Conservation (phyloP, 768 basidiomycete species). For the Tricholomella constricta region DNA sequence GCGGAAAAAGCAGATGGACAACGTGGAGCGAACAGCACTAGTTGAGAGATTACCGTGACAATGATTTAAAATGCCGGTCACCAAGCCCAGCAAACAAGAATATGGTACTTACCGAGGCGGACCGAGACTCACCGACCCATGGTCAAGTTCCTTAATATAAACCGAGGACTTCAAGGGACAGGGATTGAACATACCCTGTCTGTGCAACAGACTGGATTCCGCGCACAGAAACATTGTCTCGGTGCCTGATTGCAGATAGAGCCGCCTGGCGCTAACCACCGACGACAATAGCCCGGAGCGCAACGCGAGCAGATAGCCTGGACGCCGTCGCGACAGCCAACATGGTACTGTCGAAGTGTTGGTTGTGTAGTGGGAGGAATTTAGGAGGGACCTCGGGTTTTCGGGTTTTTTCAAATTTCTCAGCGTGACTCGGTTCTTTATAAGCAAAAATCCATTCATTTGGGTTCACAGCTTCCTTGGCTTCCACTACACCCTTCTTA, state of each 20-base stretch:
- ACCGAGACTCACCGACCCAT: too few species aligned
- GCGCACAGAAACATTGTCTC: conserved; percentile 35
- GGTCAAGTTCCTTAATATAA: too few species aligned
- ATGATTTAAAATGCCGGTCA: too few species aligned
- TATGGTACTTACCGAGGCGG: too few species aligned
- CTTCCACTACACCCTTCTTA: conserved; percentile 18
- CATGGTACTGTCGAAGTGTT: conserved; percentile 28
- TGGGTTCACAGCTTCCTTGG: conserved; percentile 16
- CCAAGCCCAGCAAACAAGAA: too few species aligned
- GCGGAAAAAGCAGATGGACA: conserved; percentile 38
- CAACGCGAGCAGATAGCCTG: conserved; percentile 37
- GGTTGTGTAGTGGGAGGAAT: conserved; percentile 14
- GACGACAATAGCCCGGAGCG: conserved; percentile 49
- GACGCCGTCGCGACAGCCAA: conserved; percentile 36
- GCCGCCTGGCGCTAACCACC: conserved; percentile 51
- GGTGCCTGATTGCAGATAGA: conserved; percentile 42
- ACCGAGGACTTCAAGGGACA: too few species aligned
- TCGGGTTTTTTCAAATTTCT: conserved; percentile 18
- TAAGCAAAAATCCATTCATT: conserved; percentile 2
- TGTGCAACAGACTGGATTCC: conserved; percentile 66
- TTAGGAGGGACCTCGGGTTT: conserved; percentile 16
- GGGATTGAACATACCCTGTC: conserved; percentile 59
- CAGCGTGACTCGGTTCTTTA: conserved; percentile 24
- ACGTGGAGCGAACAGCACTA: conserved; percentile 34
- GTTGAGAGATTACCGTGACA: too few species aligned